Percentiles rank a stretch among this genome's conserved stretches.
Conservation (phyloP, 352 stramenopile genomes). For the Blastocystis hominis region DNA sequence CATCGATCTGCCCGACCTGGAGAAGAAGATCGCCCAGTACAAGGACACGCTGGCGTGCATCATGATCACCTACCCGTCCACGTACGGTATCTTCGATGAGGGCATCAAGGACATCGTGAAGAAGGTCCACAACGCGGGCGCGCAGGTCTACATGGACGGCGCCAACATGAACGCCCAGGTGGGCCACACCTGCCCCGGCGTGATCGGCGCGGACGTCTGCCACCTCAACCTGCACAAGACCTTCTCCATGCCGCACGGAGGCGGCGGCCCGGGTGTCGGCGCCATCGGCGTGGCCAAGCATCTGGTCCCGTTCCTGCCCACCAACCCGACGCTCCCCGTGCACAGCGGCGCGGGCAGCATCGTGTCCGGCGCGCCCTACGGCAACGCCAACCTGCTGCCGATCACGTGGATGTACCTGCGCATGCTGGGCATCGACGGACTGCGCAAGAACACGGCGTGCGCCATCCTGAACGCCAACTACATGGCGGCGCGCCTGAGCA, state of each 20-base stretch:
- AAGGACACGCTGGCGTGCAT: conserved; percentile 85
- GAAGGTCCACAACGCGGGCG: conserved; percentile 85
- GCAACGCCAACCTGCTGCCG: conserved; percentile 88
- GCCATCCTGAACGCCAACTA: conserved; percentile 99
- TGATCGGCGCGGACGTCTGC: conserved; percentile 92
- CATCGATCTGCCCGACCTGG: conserved; percentile 85
- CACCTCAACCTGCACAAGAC: conserved; percentile 99
- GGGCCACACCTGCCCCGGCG: conserved; percentile 85
- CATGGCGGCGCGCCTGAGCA: conserved; percentile 86
- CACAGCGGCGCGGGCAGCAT: conserved; percentile 65
- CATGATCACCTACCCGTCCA: conserved; percentile 99
- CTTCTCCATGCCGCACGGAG: conserved; percentile 96
- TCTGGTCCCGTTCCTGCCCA: conserved; percentile 85
- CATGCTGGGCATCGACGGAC: conserved; percentile 86
- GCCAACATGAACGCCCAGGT: conserved; percentile 99
- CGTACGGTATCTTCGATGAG: conserved; percentile 96
- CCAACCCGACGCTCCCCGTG: conserved; percentile 76
- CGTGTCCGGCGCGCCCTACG: conserved; percentile 86
- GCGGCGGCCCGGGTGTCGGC: conserved; percentile 83
- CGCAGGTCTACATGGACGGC: conserved; percentile 98
- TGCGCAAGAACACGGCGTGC: conserved; percentile 76
- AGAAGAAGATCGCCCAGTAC: conserved; percentile 86
- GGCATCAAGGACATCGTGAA: conserved; percentile 88
- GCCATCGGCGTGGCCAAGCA: conserved; percentile 81
- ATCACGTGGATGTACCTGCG: conserved; percentile 99